phyloP scores from a whole-genome alignment of 352 stramenopile species.

The Pythium brachiatum region DNA sequence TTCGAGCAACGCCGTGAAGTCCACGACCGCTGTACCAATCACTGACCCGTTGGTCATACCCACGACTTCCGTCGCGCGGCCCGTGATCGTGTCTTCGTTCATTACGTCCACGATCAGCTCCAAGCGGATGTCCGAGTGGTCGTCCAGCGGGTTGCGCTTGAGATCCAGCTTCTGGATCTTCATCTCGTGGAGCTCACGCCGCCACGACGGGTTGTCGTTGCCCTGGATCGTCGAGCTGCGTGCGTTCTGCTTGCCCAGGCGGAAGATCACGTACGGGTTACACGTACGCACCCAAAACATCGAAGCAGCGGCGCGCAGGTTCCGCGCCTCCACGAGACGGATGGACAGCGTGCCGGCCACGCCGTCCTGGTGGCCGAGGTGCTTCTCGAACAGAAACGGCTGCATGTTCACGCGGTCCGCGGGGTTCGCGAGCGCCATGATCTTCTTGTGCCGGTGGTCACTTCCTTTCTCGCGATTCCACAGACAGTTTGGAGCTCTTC shows the following conservation, averaged over 20 bases:
- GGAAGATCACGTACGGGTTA: conserved; percentile 86
- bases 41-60: conserved; percentile 75
- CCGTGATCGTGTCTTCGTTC: conserved; percentile 79
- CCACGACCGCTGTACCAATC: conserved; percentile 63
- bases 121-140: conserved; percentile 71
- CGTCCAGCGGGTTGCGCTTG: conserved; percentile 46
- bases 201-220: conserved; percentile 78
- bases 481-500: conserved; percentile 13
- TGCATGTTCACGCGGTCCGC: conserved; percentile 41
- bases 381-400: conserved; percentile 78
- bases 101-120: conserved; percentile 79
- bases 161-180: conserved; percentile 71
- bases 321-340: conserved; percentile 64
- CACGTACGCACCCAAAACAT: conserved; percentile 85
- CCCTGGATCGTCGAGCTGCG: conserved; percentile 66
- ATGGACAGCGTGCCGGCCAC: conserved; percentile 71
- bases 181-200: conserved; percentile 67
- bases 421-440: conserved; percentile 33
- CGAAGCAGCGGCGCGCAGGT: conserved; percentile 63
- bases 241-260: conserved; percentile 61
- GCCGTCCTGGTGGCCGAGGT: conserved; percentile 69
- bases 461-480: background rate
- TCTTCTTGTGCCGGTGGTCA: background rate
- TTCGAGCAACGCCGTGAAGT: conserved; percentile 70
- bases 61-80: conserved; percentile 74